Evolutionary conservation across 345 rosid genomes (phyloP).

Genomic region (Raphanus sativus): DNA sequence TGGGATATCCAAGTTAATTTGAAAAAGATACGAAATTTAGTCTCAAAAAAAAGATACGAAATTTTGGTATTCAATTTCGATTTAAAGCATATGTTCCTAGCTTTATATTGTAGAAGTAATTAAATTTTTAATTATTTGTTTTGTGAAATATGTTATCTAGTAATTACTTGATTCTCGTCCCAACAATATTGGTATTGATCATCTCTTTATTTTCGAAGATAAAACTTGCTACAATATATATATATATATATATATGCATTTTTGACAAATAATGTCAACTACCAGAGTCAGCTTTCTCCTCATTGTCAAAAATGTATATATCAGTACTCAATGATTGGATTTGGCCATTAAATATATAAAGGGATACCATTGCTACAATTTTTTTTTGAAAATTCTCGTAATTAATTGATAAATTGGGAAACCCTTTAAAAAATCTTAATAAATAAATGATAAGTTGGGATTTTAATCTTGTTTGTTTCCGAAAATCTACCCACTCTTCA

Average conservation of each 20-base stretch:
- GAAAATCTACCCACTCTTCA: slow-evolving; percentile 1
- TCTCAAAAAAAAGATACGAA: background rate
- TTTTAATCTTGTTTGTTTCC: slow-evolving; percentile 6
- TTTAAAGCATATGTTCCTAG: background rate
- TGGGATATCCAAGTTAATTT: background rate
- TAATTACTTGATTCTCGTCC: background rate
- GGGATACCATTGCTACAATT: background rate
- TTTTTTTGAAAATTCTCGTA: background rate
- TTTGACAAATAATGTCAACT: slow-evolving; percentile 11
- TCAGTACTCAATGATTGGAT: slow-evolving; percentile 16
- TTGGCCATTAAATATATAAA: background rate
- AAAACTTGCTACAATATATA: background rate
- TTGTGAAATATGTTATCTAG: background rate
- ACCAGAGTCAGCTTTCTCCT: slow-evolving; percentile 1
- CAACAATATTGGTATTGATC: background rate
- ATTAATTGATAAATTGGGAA: background rate
- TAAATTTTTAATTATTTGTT: background rate
- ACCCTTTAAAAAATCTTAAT: too few relatives aligned
- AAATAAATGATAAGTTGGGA: background rate
- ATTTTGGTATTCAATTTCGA: background rate
- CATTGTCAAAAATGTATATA: background rate
- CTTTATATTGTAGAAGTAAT: background rate
- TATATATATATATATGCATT: background rate
- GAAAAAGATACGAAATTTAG: too few relatives aligned
- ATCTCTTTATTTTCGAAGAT: background rate